Evolutionary conservation across 257 asterid species (phyloP).

Genomic region (Fraxinus pennsylvanica): DNA sequence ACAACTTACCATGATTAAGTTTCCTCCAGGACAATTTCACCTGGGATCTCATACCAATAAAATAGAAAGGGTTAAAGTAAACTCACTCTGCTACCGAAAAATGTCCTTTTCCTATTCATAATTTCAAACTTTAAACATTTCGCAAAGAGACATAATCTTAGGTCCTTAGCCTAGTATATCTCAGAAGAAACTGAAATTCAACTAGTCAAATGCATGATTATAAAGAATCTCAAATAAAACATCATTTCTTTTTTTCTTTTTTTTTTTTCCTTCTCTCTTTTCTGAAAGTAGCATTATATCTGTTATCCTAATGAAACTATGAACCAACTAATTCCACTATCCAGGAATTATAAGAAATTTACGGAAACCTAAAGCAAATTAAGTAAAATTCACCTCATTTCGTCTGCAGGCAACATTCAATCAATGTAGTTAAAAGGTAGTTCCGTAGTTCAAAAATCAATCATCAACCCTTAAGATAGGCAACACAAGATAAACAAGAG

Average conservation of each 20-base stretch:
- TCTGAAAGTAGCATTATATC: background rate
- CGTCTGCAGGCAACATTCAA: constrained; percentile 29
- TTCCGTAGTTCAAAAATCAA: constrained; percentile 36
- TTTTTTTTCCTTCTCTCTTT: too few species aligned
- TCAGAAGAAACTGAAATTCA: background rate
- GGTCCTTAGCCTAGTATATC: background rate
- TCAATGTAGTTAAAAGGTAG: constrained; percentile 33
- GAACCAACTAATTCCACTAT: background rate
- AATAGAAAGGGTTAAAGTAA: background rate
- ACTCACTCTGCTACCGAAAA: background rate
- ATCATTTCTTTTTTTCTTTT: background rate
- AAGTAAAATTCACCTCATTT: constrained; percentile 34
- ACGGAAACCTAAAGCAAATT: constrained; percentile 7
- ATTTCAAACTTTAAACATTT: background rate
- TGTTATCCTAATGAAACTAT: constrained; percentile 1
- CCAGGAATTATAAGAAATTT: background rate
- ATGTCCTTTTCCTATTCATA: background rate
- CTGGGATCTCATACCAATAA: background rate
- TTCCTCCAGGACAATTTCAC: background rate
- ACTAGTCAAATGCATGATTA: background rate
- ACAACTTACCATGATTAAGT: background rate
- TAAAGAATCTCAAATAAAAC: background rate
- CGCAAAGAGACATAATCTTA: background rate
- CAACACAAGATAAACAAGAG: constrained; percentile 2
- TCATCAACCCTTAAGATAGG: constrained; percentile 30